Evolutionary conservation across 2,329 filamentous ascomycete species (phyloP).

Genomic region (Aspergillus caelatus): DNA sequence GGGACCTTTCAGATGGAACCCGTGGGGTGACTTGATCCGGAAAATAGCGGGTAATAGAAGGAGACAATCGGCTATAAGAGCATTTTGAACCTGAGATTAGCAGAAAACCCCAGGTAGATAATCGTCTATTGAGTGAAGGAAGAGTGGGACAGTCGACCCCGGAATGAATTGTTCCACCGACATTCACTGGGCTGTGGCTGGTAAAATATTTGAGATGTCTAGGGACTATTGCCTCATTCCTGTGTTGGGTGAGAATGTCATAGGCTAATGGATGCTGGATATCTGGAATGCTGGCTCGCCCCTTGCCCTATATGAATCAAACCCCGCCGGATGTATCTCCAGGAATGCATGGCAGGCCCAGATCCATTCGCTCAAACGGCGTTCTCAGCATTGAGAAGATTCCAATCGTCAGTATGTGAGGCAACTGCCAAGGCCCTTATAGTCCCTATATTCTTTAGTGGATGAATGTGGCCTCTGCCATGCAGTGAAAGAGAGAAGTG

Average conservation of each 20-base stretch:
- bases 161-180: neutral
- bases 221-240: neutral
- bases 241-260: neutral
- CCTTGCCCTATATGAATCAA: neutral
- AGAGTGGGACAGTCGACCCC: neutral
- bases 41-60: neutral
- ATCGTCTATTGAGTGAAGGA: too few species aligned
- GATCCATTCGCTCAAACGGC: neutral
- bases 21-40: neutral
- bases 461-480: neutral
- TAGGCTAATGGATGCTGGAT: neutral
- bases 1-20: neutral
- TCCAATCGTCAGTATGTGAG: neutral
- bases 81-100: neutral
- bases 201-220: neutral
- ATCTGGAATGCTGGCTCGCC: neutral
- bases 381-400: neutral
- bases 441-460: neutral
- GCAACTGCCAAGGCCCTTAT: neutral
- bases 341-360: neutral
- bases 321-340: neutral
- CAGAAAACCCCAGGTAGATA: neutral
- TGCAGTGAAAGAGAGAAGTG: neutral
- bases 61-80: neutral
- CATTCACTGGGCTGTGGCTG: neutral